Conservation (phyloP, 2,329 filamentous ascomycete genomes). For the Alternaria arbusti region DNA sequence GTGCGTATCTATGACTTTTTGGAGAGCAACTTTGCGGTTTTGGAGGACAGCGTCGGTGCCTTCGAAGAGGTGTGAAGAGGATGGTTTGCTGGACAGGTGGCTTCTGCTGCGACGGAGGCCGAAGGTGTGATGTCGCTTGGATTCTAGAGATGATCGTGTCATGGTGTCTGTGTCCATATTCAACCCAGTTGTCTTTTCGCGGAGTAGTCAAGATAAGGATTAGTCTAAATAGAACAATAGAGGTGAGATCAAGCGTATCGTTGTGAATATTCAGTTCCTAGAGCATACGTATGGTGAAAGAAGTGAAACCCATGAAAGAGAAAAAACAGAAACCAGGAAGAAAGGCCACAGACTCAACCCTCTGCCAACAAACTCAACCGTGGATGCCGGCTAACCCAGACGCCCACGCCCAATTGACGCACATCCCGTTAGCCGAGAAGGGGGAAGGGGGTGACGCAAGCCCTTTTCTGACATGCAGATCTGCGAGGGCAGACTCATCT, state of each 20-base stretch:
- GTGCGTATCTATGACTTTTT: slow-evolving; percentile 23
- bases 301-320: neutral
- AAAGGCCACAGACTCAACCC: neutral
- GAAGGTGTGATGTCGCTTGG: slow-evolving; percentile 13
- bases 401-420: slow-evolving; percentile 2
- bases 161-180: slow-evolving; percentile 1
- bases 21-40: slow-evolving; percentile 20
- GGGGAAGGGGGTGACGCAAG: slow-evolving; percentile 12
- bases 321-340: neutral
- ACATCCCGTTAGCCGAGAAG: slow-evolving; percentile 12
- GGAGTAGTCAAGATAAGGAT: neutral
- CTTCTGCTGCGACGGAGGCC: slow-evolving; percentile 14
- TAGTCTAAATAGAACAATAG: neutral
- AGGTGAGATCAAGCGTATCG: neutral
- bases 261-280: neutral
- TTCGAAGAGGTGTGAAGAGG: slow-evolving; percentile 9
- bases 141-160: slow-evolving; percentile 6
- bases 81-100: neutral
- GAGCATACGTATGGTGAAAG: neutral
- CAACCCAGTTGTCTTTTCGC: neutral
- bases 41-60: slow-evolving; percentile 24
- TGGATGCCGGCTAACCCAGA: slow-evolving; percentile 7
- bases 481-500: neutral
- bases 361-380: neutral
- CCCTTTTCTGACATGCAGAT: slow-evolving; percentile 10